phyloP scores from a whole-genome alignment of 371 early-diverging fungal species.

The Mortierella sp. region DNA sequence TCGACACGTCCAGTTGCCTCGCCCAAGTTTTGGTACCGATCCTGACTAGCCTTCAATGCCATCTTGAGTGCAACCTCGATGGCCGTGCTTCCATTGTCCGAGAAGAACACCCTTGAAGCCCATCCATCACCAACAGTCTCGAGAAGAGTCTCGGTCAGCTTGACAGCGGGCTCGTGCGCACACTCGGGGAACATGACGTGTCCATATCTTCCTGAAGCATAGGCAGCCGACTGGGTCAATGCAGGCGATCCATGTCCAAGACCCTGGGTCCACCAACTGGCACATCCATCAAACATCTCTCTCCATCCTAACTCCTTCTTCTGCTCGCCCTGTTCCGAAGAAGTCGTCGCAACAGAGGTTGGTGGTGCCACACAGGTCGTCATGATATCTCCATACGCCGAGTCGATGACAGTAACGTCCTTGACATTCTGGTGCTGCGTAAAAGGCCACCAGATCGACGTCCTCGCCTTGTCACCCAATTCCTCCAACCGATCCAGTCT shows the following conservation, averaged over 20 bases:
- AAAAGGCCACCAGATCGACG: constrained; percentile 88
- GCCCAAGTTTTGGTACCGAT: constrained; percentile 61
- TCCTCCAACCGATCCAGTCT: constrained; percentile 70
- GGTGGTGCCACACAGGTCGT: constrained; percentile 60
- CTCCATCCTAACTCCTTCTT: constrained; percentile 41
- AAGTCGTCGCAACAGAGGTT: constrained; percentile 3
- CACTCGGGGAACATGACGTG: constrained; percentile 89
- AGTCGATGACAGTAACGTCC: constrained; percentile 83
- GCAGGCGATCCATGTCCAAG: constrained; percentile 81
- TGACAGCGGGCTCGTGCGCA: constrained; percentile 78
- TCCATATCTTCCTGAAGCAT: constrained; percentile 85
- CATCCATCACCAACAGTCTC: constrained; percentile 72
- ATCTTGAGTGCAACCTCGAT: constrained; percentile 90
- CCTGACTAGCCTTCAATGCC: constrained; percentile 70
- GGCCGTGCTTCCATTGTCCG: constrained; percentile 87
- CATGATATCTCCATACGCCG: constrained; percentile 80
- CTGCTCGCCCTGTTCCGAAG: background rate
- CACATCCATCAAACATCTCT: constrained; percentile 82
- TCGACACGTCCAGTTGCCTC: constrained; percentile 63
- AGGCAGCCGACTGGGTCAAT: constrained; percentile 73
- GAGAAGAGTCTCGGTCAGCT: constrained; percentile 74
- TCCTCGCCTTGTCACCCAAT: constrained; percentile 69
- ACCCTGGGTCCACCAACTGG: constrained; percentile 91
- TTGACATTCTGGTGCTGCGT: constrained; percentile 80
- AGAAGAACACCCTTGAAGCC: constrained; percentile 84